Base-by-base conservation (phyloP, 2,329 filamentous ascomycete genomes). In the Cladosporium sp. region DNA sequence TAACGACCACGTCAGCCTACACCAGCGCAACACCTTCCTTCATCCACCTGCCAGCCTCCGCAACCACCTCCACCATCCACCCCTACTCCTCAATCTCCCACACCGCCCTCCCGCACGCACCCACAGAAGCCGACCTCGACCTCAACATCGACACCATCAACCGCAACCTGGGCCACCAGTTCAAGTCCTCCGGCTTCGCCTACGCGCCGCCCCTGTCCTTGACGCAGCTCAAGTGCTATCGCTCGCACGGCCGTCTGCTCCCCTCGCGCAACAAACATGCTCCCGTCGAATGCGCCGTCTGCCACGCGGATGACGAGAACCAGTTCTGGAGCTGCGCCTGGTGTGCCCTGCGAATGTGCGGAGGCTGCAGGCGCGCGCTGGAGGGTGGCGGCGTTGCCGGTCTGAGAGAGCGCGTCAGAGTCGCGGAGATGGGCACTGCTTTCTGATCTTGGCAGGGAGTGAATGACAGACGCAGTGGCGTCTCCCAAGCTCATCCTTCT, bases 211-310 rank as follows among this genome's bases (percentile, higher is more conserved):
- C 63, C 4, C 52, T 66, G 22, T 58, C 56, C 12, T 43, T 62
- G 50, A 51, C 55, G 7, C 64, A 65, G 47, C 47, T 65, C 39
- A 61, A 60, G 40, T 67, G 64, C 54, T 63, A 58, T 42, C 60
- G 58, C 44, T 51, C 50, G 4, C 64, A 68, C 54, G 38, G 38
- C 34, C 52, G 55, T n/a, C 53, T 66, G 15, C 52, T 64, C 24
- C 56, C 43, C n/a, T 60, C 52, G 39, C 55, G 55, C 24, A 67
- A 67, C 57, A 61, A 61, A 49, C 44, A 57, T 30, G 63, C 63
- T 17, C 63, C 63, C 5, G 64, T 67, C 17, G 64, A 66, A 51
- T 67, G 64, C 52, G 61, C 61, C 11, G 58, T 67, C 13, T 67
- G 64, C 51, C 63, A 66, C 41, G 60, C 58, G 34, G 64, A 66